A percentile compares a stretch with the other conserved stretches of the same genome.
These are phyloP conservation scores for Coleophoma eucalyptorum DNA, from an alignment of 2,329 filamentous ascomycete species.

Conservation along the genomic window DNA sequence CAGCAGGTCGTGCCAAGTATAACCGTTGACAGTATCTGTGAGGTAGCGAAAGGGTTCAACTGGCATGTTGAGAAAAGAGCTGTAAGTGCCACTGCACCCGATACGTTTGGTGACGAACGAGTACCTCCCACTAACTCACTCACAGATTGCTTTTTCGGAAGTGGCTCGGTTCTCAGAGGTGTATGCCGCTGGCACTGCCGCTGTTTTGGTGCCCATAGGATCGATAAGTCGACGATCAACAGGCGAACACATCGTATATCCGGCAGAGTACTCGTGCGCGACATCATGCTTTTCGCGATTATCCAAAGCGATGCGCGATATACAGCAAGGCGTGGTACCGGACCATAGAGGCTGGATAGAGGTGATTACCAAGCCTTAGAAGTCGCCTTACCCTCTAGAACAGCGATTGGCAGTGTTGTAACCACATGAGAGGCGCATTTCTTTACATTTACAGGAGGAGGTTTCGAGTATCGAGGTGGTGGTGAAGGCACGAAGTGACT, in stretches of 20 bases:
- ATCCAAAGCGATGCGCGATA: neutral
- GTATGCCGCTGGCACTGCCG: conserved; percentile 85
- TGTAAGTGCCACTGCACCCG: neutral
- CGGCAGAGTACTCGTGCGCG: conserved; percentile 30
- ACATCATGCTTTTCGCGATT: neutral
- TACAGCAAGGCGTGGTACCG: conserved; percentile 1
- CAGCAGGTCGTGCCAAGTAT: conserved; percentile 79
- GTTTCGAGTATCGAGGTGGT: neutral
- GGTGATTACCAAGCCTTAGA: neutral
- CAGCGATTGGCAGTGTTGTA: neutral
- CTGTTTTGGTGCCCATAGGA: conserved; percentile 81
- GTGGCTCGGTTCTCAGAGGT: conserved; percentile 50
- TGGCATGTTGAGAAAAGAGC: conserved; percentile 65
- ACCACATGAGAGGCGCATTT: neutral
- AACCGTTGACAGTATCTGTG: conserved; percentile 72
- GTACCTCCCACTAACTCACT: neutral
- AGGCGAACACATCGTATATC: conserved; percentile 48
- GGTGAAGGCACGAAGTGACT: neutral
- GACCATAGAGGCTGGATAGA: neutral
- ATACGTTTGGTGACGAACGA: neutral
- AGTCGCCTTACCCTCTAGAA: neutral
- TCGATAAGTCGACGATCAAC: conserved; percentile 68
- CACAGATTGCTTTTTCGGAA: conserved; percentile 1
- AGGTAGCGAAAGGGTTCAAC: conserved; percentile 70
- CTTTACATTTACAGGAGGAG: too few species aligned